Evolutionary conservation across 2,329 filamentous ascomycete genomes (phyloP), one percentile per base, ranked within the genome.

Genomic region (Fusarium sp.): DNA sequence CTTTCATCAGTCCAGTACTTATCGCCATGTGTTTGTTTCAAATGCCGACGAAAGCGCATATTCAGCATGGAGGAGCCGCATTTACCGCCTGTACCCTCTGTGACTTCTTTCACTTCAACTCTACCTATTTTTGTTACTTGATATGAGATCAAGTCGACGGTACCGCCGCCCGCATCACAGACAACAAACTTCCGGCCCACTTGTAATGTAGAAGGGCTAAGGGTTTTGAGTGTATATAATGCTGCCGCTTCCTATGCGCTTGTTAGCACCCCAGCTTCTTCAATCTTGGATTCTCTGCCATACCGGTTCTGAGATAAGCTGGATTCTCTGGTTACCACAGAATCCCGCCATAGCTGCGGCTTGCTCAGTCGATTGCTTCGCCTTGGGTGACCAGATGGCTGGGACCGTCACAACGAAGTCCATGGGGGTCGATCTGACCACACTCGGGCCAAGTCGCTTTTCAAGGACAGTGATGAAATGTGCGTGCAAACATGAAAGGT

Each of bases 381-480:
- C 84, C 7, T 78, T 77, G 44, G 87, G 84, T 37, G 82, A 85
- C 86, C 86, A 89, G 9, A 89, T 85, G 7, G 86, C 86, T 1
- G 86, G 86, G 1, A 88, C 85, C 0, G 86, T 87, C 20, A 88
- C 76, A 44, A 88, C 81, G 56, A 86, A 87, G 54, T 87, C 81
- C 63, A 86, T 79, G 0, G 82, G 79, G 0, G 78, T 85, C 19
- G 76, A 80, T 6, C 76, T 75, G 7, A 86, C 75, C 20, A 83
- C 78, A 3, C 76, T 77, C 2, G 75, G 72, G 3, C 82, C 82
- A 2, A 87, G 72, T 6, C 79, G 78, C 39, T 79, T 74, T 41
- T 80, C 75, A 17, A 88, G 73, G 1, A 80, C 78, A 46, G 79
- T 77, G 62, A 83, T 76, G 6, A 86, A 82, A 63, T 88, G 82